Base-by-base conservation (phyloP, 2,329 filamentous ascomycete species). In the Knufia petricola region DNA sequence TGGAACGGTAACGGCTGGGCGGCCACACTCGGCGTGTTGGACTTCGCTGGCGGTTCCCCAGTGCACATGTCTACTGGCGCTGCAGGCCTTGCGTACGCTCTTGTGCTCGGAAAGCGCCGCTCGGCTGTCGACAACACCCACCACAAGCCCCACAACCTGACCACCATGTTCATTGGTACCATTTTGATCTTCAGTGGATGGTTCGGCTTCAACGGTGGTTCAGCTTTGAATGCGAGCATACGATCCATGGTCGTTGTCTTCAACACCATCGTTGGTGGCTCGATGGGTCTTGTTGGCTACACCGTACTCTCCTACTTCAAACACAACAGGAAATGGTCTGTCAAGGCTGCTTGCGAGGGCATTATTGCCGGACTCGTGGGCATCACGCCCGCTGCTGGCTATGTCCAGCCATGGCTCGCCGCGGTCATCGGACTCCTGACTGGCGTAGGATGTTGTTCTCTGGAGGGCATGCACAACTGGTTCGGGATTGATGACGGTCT, bases 141-240 rank as follows among this genome's bases (percentile, higher is more conserved):
- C 55, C 59, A 60, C 23, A 66, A 66, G 40, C 82, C 83, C 7
- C 84, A 87, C 66, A 87, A 85, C 61, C 81, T 85, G 38, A 85
- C 82, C 50, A 74, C 85, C 58, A 80, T 87, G 55, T 79, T 86
- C 41, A 72, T 87, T 40, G 84, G 84, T 19, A 86, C 84, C 3
- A 55, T 59, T 0, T 51, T 70, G 19, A 68, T 70, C 30, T 70
- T 66, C 63, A 67, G 67, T 68, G 56, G 56, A 26, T 95, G 87
- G 88, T 94, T 94, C 61, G 88, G 88, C 41, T 95, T 95, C 79
- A 95, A 94, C 60, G 87, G 85, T 43, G 87, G 87, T 55, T 88
- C 84, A 13, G 87, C 87, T 12, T 72, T 92, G 48, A 75, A 81
- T 42, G 87, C 87, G 45, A 94, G 92, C 65, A 67, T 94, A 61